Evolutionary conservation across 2,329 filamentous ascomycete species (phyloP), one percentile per base, ranked within the genome.

Genomic region (Cercospora sp.): DNA sequence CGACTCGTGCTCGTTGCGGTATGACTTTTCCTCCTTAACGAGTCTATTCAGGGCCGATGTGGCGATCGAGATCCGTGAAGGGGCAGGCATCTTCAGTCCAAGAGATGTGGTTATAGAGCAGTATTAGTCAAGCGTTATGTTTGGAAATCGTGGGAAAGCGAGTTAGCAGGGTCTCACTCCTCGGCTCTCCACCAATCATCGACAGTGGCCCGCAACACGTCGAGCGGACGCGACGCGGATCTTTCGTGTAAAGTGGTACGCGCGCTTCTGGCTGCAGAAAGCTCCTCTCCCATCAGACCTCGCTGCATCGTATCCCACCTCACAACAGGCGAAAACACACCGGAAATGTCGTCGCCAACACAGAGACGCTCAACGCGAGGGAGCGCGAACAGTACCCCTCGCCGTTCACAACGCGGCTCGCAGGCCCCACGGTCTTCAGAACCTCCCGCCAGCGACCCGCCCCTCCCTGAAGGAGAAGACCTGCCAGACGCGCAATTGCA

Each of bases 11-110:
- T 99, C 95, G 78, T 91, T 91, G 84, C 94, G 91, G 82, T 99
- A 98, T 75, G 90, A 94, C 45, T 87, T 84, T 80, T 97, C 92
- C 81, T 99, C 95, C 81, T 97, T 97, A 73, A 97, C 88, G 59
- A 98, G 87, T 68, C 95, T 92, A 75, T 87, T 85, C 73, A 98
- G 88, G 21, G 92, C 89, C 70, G 90, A 88, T 26, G 92, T 95
- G 55, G 91, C 89, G 77, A 97, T 95, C 75, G 88, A 81, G 79
- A 97, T 88, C 74, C 89, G 86, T 1, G 90, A 89, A 55, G 91
- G 91, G 34, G 92, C 86, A 3, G 92, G 86, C 93, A 97, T 97
- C 61, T 61, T 80, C 32, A 45, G 24, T 18, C 6, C 24, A 12
- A 37, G 10, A 37, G 34, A 28, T 55, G 43, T 43, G 43, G 18